Evolutionary conservation across 192 early-diverging fungal genomes (phyloP), one percentile per base, ranked within the genome.

Genomic region (Bifiguratus adelaidae): DNA sequence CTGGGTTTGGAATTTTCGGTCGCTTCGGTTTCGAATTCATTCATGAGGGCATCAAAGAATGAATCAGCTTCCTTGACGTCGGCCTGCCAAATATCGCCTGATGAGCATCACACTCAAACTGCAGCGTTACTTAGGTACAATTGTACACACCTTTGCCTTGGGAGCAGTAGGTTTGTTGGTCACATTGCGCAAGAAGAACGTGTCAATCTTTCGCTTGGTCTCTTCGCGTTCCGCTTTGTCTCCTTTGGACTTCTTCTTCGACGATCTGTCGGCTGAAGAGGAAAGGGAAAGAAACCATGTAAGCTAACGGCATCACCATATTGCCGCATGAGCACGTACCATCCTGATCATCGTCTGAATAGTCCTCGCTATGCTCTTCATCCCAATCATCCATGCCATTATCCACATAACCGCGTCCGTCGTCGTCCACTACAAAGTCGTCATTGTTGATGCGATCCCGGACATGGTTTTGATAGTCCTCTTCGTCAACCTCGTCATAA

Each of bases 351-450:
- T 65, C 63, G 6, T 71, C 61, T 2, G 60, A 65, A 28, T 80
- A 74, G 29, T 75, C 68, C 0, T 73, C 69, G 36, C 55, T 67
- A 2, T 25, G 27, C 13, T 55, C 47, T 28, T 67, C 50, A 13
- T 67, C 69, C 42, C 60, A 73, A 15, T 74, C 63, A 4, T 79
- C 76, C 3, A 67, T 47, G 19, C 71, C 78, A 41, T 78, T 59
- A 35, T 74, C 76, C 13, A 55, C 60, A 55, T 86, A 85, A 7
- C 75, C 84, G 30, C 65, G 52, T 15, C 81, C 73, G 42, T 82
- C 83, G 36, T 86, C 81, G 48, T 82, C 78, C 11, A 72, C 72
- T 0, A 86, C 73, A 63, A 81, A 80, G 18, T 79, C 67, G 50
- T 72, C 68, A 16, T 76, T 55, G 22, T 67, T 35, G 32, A 45